Evolutionary conservation across 108 stramenopile genomes (phyloP), one percentile per base, ranked within the genome.

Genomic region (Skeletonema menzelii): DNA sequence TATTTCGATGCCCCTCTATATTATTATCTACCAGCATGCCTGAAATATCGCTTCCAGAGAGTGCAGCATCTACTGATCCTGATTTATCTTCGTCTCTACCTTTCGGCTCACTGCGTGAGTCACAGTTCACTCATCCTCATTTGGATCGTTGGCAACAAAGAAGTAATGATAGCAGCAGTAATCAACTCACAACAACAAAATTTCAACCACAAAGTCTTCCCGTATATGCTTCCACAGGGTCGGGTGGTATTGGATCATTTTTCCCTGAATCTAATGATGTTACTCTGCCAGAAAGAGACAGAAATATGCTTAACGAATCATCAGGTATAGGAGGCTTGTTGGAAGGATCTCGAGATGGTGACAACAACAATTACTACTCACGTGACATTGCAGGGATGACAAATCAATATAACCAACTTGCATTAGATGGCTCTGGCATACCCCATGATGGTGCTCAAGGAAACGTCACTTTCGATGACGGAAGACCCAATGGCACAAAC

Each of bases 21-120:
- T n/a, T n/a, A n/a, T n/a, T n/a, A 59, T 62, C 11, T 59, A 0
- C 42, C 32, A 76, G 75, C 12, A 79, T 79, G 32, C 78, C 78
- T n/a, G 71, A 71, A 32, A 67, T 79, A 26, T 19, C 47, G 15
- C 61, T 79, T 28, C 78, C 78, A 63, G 78, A 79, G 47, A 72
- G 71, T 30, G 71, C 34, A 1, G 38, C 67, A 63, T 67, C 65
- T 1, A 56, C 42, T 17, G 68, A 69, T 61, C 67, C 78, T 19
- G 37, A 34, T 0, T 53, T 53, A 10, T 37, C 56, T 22, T 42
- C 60, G 6, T 63, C 66, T 6, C 60, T 68, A 13, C 78, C 65
- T 31, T 79, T 67, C 60, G 78, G 78, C 2, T 79, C 78, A 14
- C 38, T 76, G 8, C 60, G 75, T 3, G 75, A 76, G 31, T 76